Base-by-base conservation (phyloP, 306 rosid species). In the Dryas alaskensis region DNA sequence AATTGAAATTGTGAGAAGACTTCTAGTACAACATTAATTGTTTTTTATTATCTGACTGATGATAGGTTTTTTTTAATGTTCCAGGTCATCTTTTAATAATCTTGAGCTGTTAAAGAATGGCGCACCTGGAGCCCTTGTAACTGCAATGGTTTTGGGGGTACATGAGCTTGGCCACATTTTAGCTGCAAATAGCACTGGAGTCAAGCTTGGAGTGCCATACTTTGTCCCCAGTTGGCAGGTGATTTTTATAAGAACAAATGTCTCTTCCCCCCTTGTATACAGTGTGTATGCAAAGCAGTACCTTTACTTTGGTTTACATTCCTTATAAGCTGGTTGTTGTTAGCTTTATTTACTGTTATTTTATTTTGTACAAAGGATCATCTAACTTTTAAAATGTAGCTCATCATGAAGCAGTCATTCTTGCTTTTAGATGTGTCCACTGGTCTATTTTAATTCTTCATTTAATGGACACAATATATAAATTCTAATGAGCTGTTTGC, bases 211-310 rank as follows among this genome's bases (percentile, higher is more conserved):
- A 75, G 87, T 95, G 76, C 98, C 99, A 17, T 92, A 71, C 86
- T 88, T 95, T 69, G 90, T 95, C 74, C 99, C 99, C 65, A 95
- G 99, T 82, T 95, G 99, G 99, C 99, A 95, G 98, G 99, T 95
- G 77, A 81, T 27, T 69, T 40, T 63, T 67, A 39, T 49, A 60
- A 60, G 59, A 73, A 61, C 17, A 4, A 11, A 11, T 10, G 11
- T 13, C 16, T 22, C 22, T 8, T 5, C 43, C 54, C 53, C 31
- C 13, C 42, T 9, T 66, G 12, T 11, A 19, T 12, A 5, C 5
- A 10, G 67, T 60, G 48, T 62, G 39, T 1, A 10, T 4, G n/a
- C 2, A 19, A 50, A 31, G 37, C 37, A 31, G 37, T 31, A 31
- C 37, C 37, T 31, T 31, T 31, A 31, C 37, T 31, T 31, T 1